A percentile compares a stretch with the other conserved stretches of the same genome.
These are phyloP conservation scores for Dendrothele bispora DNA, from an alignment of 768 basidiomycete genomes.

Conservation along the genomic window DNA sequence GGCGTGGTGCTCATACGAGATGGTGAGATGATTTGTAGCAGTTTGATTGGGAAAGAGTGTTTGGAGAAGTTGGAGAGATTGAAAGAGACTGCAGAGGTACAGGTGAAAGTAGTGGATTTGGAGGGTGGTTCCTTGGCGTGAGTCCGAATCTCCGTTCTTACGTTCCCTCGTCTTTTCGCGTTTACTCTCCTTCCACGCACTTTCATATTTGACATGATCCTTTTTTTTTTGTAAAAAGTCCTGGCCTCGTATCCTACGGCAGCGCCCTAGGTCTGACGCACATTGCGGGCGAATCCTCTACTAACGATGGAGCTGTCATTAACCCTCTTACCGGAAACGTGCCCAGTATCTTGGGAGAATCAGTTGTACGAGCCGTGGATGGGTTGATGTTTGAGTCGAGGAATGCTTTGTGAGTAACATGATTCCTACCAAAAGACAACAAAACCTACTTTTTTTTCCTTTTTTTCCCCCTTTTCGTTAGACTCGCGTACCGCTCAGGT, in stretches of 20 bases:
- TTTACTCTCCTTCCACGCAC: conserved; percentile 11
- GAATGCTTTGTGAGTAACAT: conserved; percentile 21
- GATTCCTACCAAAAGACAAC: background rate
- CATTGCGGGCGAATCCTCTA: conserved; percentile 56
- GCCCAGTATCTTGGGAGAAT: conserved; percentile 44
- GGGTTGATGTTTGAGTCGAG: conserved; percentile 46
- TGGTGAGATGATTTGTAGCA: conserved; percentile 55
- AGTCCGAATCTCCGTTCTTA: conserved; percentile 36
- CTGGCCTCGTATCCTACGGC: conserved; percentile 65
- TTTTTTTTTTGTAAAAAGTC: no score
- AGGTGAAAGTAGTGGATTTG: conserved; percentile 50
- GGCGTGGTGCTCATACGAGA: conserved; percentile 49
- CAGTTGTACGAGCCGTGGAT: conserved; percentile 59
- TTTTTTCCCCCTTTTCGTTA: conserved; percentile 24
- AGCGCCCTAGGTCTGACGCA: conserved; percentile 64
- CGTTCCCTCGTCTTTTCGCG: background rate
- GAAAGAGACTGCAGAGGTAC: conserved; percentile 9
- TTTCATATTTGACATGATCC: no score
- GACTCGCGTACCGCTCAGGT: conserved; percentile 60
- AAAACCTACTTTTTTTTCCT: conserved; percentile 19
- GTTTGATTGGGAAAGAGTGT: background rate
- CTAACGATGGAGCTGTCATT: conserved; percentile 57
- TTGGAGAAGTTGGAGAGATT: background rate
- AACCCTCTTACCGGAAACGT: conserved; percentile 43
- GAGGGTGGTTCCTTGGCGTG: conserved; percentile 65